Evolutionary conservation across 768 basidiomycete species (phyloP).

Genomic region (Hemileccinum rubropunctum): DNA sequence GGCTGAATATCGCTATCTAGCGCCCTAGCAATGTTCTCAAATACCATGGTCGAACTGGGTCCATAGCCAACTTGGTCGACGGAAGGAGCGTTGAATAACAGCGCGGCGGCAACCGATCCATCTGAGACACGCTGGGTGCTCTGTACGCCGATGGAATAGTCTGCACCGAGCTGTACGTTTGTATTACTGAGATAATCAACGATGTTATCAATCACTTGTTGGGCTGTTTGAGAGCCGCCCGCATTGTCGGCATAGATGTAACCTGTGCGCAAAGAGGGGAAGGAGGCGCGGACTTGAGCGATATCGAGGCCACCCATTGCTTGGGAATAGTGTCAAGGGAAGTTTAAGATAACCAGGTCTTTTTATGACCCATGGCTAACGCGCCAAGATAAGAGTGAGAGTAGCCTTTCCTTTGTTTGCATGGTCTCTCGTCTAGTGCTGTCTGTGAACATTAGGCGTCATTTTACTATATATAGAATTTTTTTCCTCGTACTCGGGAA

Average conservation of each 20-base stretch:
- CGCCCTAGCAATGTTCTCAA: slow-evolving; percentile 67
- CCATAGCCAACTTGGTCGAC: slow-evolving; percentile 66
- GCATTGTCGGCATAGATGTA: slow-evolving; percentile 77
- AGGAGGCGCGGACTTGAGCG: slow-evolving; percentile 50
- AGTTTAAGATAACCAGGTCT: too few relatives aligned
- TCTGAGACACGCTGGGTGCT: slow-evolving; percentile 52
- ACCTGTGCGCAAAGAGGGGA: slow-evolving; percentile 57
- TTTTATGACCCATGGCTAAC: too few relatives aligned
- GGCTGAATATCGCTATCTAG: slow-evolving; percentile 51
- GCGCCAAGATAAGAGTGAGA: too few relatives aligned
- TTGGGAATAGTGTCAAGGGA: too few relatives aligned
- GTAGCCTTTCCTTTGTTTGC: too few relatives aligned
- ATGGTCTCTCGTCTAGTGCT: too few relatives aligned
- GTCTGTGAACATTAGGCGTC: too few relatives aligned
- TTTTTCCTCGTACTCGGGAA: too few relatives aligned
- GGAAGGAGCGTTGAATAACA: slow-evolving; percentile 63
- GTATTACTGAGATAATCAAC: slow-evolving; percentile 67
- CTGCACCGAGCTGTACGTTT: slow-evolving; percentile 73
- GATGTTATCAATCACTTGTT: slow-evolving; percentile 55
- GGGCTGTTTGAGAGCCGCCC: slow-evolving; percentile 65
- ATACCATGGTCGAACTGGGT: slow-evolving; percentile 61
- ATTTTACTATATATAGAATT: too few relatives aligned
- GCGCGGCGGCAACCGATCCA: slow-evolving; percentile 49
- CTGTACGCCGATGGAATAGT: slow-evolving; percentile 55
- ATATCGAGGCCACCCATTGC: slow-evolving; percentile 39